Evolutionary conservation across 2,329 filamentous ascomycete species (phyloP).

Genomic region (Zelopaecilomyces penicillatus): DNA sequence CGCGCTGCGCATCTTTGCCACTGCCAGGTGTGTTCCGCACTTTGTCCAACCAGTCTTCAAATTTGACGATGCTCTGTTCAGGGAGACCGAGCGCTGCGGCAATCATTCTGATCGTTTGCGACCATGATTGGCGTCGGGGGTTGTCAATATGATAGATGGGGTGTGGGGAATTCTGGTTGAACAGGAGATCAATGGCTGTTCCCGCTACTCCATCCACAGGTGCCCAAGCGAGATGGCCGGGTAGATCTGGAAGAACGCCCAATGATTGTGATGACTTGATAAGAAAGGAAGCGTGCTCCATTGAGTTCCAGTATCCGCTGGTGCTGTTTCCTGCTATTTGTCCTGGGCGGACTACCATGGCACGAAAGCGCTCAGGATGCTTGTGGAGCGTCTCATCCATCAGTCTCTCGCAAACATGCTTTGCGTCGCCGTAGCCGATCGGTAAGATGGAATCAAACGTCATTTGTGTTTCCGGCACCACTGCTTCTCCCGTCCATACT

Average conservation of each 20-base stretch:
- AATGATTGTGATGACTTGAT: constrained; percentile 42
- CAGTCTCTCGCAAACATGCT: constrained; percentile 41
- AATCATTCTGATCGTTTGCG: constrained; percentile 8
- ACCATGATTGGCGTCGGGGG: constrained; percentile 13
- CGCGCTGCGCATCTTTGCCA: background rate
- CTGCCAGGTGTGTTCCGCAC: constrained; percentile 1
- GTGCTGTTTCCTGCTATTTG: constrained; percentile 43
- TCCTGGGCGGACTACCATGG: constrained; percentile 37
- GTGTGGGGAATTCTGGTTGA: background rate
- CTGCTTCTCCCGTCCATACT: constrained; percentile 8
- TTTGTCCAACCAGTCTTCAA: constrained; percentile 6
- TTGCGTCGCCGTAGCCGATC: constrained; percentile 44
- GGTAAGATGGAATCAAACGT: constrained; percentile 31
- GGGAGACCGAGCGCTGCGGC: constrained; percentile 7
- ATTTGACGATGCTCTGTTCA: constrained; percentile 2
- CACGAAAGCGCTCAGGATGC: constrained; percentile 33
- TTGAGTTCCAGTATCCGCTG: constrained; percentile 46
- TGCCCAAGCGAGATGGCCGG: constrained; percentile 34
- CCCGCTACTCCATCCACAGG: constrained; percentile 30
- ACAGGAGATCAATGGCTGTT: constrained; percentile 7
- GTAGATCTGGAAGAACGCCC: constrained; percentile 30
- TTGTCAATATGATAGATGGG: constrained; percentile 18
- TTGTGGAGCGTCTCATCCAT: constrained; percentile 38
- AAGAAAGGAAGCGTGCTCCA: constrained; percentile 42
- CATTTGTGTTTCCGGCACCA: constrained; percentile 36